phyloP scores from a whole-genome alignment of 192 early-diverging fungal species.

The Entophlyctis luteolus region DNA sequence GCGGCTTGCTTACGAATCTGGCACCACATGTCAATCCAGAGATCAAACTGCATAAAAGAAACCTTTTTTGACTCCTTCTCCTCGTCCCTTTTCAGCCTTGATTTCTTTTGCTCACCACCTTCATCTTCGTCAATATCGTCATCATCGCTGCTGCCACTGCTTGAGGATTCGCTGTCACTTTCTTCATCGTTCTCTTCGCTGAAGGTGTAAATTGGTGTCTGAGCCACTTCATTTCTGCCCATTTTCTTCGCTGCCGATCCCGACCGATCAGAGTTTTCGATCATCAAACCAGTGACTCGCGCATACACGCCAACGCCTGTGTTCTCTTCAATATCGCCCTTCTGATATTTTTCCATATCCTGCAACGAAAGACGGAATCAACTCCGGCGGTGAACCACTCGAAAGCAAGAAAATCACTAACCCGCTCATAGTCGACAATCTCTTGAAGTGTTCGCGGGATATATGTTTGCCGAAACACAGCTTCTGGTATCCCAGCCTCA shows the following conservation, averaged over 20 bases:
- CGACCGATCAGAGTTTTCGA: background rate
- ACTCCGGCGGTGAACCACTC: too few relatives aligned
- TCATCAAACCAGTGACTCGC: constrained; percentile 5
- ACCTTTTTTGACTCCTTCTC: constrained; percentile 85
- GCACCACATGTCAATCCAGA: background rate
- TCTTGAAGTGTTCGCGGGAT: constrained; percentile 90
- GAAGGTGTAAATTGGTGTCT: background rate
- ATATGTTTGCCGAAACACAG: constrained; percentile 86
- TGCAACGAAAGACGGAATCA: too few relatives aligned
- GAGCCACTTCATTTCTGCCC: too few relatives aligned
- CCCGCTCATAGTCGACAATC: constrained; percentile 79
- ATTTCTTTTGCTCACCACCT: constrained; percentile 24
- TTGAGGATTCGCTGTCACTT: constrained; percentile 30
- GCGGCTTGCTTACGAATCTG: constrained; percentile 74
- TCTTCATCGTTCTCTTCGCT: constrained; percentile 17
- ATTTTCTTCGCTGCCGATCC: background rate
- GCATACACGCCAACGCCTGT: constrained; percentile 3
- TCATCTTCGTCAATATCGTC: constrained; percentile 33
- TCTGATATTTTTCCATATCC: constrained; percentile 72
- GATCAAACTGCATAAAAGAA: background rate
- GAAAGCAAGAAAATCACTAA: too few relatives aligned
- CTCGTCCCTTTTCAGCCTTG: constrained; percentile 69
- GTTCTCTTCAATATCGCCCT: constrained; percentile 61
- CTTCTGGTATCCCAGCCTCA: constrained; percentile 64
- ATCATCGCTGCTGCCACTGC: constrained; percentile 31